A percentile compares a stretch with the other conserved stretches of the same genome.
Evolutionary conservation across 371 early-diverging fungal genomes (phyloP).

Genomic region (Mucor racemosus): DNA sequence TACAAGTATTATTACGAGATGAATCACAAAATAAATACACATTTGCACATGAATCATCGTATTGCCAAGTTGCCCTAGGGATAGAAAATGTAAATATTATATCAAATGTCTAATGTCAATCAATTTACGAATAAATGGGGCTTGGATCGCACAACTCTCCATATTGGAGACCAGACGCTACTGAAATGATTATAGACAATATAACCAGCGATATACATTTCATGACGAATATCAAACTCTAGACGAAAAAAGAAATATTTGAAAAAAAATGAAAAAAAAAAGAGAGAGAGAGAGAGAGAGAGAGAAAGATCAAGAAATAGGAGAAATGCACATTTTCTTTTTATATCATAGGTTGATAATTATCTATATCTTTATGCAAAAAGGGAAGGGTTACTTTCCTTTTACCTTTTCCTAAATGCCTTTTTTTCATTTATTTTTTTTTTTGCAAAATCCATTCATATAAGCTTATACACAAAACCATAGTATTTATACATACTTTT

Average conservation of each 20-base stretch:
- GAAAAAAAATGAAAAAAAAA: constrained; percentile 1
- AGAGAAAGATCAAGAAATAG: not conserved
- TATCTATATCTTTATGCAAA: not conserved
- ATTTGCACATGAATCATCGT: constrained; percentile 46
- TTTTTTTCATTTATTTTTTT: too few relatives aligned
- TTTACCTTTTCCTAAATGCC: not conserved
- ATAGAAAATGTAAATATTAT: not conserved
- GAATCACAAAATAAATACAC: constrained; percentile 39
- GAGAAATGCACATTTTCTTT: not conserved
- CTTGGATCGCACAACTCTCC: constrained; percentile 40
- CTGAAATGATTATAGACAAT: constrained; percentile 4
- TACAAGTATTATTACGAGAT: constrained; percentile 34
- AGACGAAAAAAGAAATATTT: not conserved
- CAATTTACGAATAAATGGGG: constrained; percentile 38
- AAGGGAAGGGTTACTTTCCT: not conserved
- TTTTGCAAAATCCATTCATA: not conserved
- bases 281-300: constrained; percentile 5
- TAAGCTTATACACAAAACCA: not conserved
- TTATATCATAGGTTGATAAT: not conserved
- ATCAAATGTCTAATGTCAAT: not conserved
- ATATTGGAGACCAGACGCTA: constrained; percentile 20
- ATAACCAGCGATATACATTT: constrained; percentile 4
- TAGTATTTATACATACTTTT: too few relatives aligned
- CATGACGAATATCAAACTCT: not conserved
- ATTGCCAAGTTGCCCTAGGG: constrained; percentile 36